Evolutionary conservation across 2,329 filamentous ascomycete species (phyloP).

Genomic region (Ceratocystis colombiana): DNA sequence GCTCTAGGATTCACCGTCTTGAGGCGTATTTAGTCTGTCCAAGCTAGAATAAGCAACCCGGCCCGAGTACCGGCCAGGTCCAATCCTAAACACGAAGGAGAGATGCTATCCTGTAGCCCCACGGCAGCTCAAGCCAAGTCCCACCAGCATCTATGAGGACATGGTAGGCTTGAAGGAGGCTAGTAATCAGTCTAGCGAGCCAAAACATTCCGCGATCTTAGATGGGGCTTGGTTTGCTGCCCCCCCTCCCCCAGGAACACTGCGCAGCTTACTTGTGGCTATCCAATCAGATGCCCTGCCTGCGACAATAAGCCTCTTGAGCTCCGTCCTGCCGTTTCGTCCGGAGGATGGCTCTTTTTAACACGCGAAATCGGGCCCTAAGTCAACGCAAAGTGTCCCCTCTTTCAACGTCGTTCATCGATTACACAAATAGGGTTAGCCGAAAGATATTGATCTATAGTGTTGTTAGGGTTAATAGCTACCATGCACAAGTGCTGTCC

Average conservation of each 20-base stretch:
- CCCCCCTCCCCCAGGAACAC: neutral
- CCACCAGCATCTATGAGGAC: neutral
- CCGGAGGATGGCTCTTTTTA: neutral
- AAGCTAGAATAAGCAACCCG: neutral
- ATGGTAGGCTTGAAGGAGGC: neutral
- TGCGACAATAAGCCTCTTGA: neutral
- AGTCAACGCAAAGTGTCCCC: constrained; percentile 8
- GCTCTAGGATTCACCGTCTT: neutral
- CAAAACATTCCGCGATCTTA: neutral
- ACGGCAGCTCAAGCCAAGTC: constrained; percentile 9
- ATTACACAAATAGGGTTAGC: constrained; percentile 15
- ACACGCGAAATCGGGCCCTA: neutral
- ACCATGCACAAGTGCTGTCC: neutral
- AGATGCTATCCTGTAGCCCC: neutral
- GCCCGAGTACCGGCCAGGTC: neutral
- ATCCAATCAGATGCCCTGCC: neutral
- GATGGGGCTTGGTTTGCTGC: neutral
- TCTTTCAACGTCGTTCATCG: constrained; percentile 18
- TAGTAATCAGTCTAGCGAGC: neutral
- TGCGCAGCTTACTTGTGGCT: neutral
- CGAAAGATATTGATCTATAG: neutral
- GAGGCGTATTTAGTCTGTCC: neutral
- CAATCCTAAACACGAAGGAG: neutral
- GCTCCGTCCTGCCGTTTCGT: neutral
- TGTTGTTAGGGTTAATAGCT: neutral